Base-by-base conservation (phyloP, 805 yeast species). In the Nakazawaea sp. region DNA sequence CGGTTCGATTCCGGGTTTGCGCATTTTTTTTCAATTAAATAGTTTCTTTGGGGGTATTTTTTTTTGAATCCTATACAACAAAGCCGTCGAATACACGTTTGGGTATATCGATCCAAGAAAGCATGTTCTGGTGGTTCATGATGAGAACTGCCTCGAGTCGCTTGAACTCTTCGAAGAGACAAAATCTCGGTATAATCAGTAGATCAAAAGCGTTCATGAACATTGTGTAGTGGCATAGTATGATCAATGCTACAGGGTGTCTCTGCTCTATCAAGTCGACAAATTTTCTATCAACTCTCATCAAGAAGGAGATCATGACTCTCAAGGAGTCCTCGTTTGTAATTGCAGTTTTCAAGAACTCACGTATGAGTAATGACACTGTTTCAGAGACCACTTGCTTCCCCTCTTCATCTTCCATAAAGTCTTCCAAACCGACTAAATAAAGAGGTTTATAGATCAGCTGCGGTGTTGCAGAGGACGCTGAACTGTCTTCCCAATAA, bases 1-100 rank as follows among this genome's bases (percentile, higher is more conserved):
- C 40, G 40, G 40, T 37, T 37, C 40, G 40, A 37, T 37, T 37
- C 40, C 40, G 40, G 40, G 40, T 27, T 37, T 37, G 40, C 40
- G 40, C 40, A 37, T 32, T 36, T 27, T 10, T 31, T 32, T 37
- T 32, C 27, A n/a, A n/a, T n/a, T n/a, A n/a, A n/a, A n/a, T n/a
- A n/a, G n/a, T n/a, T n/a, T n/a, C 11, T 16, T 18, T 32, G 16
- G 8, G 21, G n/a, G 12, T 30, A 10, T 13, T 30, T 19, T 18
- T 18, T 30, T 30, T 28, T 28, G 11, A 7, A 27, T 27, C 7
- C 20, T 28, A 7, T 16, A 16, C 20, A n/a, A 9, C 19, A 18
- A 28, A 16, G 18, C 18, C 5, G 25, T 23, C 25, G 4, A 31
- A 17, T 4, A 32, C 28, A 10, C 35, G 17, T 18, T 23, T 23